A percentile compares a stretch with the other conserved stretches of the same genome.
Conservation (phyloP, 768 basidiomycete genomes). For the Saitozyma sp. region DNA sequence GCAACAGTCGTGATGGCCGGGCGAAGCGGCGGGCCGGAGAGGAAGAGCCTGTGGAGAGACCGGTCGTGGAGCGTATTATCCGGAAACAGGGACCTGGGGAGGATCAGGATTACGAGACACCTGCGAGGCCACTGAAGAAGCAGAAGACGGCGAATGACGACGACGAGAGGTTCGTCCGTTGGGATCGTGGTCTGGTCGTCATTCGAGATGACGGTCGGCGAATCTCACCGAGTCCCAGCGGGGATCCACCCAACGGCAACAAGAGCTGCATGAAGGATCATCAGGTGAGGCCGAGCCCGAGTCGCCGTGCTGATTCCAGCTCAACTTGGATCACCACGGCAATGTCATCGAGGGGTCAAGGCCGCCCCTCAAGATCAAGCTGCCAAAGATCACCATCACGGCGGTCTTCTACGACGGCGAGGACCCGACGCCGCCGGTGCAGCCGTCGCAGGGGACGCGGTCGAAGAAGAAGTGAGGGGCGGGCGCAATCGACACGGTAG, state of each 20-base stretch:
- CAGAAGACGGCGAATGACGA: conserved; percentile 23
- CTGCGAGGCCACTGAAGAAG: conserved; percentile 38
- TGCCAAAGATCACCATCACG: conserved; percentile 32
- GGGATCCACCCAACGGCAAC: not conserved
- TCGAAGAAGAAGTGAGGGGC: conserved; percentile 1
- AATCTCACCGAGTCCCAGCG: not conserved
- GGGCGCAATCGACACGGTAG: not conserved
- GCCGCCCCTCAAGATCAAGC: conserved; percentile 34
- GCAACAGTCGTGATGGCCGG: conserved; percentile 31
- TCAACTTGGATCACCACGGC: conserved; percentile 45
- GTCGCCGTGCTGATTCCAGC: conserved; percentile 20
- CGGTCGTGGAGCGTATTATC: conserved; percentile 16
- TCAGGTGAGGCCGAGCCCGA: not conserved
- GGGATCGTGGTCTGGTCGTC: conserved; percentile 50
- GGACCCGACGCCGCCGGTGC: conserved; percentile 28
- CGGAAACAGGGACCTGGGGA: conserved; percentile 45
- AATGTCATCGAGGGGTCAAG: conserved; percentile 35
- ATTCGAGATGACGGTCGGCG: conserved; percentile 34
- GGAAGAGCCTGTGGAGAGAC: conserved; percentile 12
- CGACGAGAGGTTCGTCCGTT: conserved; percentile 36
- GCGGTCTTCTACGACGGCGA: conserved; percentile 48
- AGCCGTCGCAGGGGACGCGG: not conserved
- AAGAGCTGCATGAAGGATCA: not conserved
- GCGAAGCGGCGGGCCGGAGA: conserved; percentile 35
- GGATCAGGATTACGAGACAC: conserved; percentile 46